Percentiles rank a stretch among this genome's conserved stretches.
phyloP scores from a whole-genome alignment of 805 yeast species.

The Danielia reshetovae region DNA sequence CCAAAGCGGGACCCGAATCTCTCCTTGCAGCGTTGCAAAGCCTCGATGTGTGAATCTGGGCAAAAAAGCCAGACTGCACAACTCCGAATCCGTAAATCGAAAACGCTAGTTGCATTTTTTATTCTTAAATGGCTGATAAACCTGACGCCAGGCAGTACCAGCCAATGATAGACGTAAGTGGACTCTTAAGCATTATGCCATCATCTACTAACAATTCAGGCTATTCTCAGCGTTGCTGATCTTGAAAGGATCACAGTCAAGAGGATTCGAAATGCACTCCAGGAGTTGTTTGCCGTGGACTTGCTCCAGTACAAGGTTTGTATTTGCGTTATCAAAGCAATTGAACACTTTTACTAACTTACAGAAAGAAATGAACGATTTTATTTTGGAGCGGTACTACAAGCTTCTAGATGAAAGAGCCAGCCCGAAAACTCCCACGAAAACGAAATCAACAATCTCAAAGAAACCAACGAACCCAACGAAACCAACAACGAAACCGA shows the following conservation, averaged over 20 bases:
- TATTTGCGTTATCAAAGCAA: conserved; percentile 3
- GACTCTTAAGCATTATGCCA: background rate
- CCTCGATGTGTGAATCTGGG: no score
- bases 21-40: no score
- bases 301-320: conserved; percentile 44
- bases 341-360: conserved; percentile 14
- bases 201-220: conserved; percentile 38
- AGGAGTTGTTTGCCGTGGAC: conserved; percentile 59
- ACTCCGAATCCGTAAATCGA: no score
- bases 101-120: no score
- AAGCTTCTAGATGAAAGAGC: conserved; percentile 36
- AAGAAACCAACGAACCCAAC: no score
- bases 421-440: conserved; percentile 13
- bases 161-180: conserved; percentile 18
- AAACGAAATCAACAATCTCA: no score
- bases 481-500: no score
- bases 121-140: conserved; percentile 1
- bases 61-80: no score
- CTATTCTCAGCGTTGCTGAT: conserved; percentile 68
- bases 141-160: conserved; percentile 9
- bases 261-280: conserved; percentile 67
- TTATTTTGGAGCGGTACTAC: conserved; percentile 58
- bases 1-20: no score
- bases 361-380: conserved; percentile 54
- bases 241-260: conserved; percentile 68